Percentiles rank a stretch among this genome's conserved stretches.
Evolutionary conservation across 1,284 basidiomycete species (phyloP).

Genomic region (Melampsora americana): DNA sequence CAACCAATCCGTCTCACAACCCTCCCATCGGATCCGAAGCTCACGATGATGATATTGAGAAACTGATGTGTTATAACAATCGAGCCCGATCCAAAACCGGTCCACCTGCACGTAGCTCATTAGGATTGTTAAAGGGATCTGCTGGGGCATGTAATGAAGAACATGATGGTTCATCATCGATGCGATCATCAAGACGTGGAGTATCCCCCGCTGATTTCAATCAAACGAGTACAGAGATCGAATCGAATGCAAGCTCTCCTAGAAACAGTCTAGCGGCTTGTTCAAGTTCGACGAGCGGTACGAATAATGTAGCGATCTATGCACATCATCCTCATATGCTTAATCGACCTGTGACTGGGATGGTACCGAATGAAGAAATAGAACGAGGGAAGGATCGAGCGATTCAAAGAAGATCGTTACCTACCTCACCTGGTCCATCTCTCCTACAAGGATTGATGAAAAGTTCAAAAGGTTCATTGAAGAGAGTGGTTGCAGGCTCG

Average conservation of each 20-base stretch:
- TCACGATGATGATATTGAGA: too few species aligned
- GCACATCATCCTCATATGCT: slow-evolving; percentile 39
- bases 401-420: slow-evolving; percentile 35
- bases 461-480: slow-evolving; percentile 6
- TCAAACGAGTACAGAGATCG: neutral
- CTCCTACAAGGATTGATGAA: slow-evolving; percentile 8
- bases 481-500: neutral
- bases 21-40: too few species aligned
- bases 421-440: slow-evolving; percentile 31
- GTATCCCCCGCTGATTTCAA: neutral
- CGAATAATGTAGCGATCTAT: slow-evolving; percentile 15
- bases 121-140: too few species aligned
- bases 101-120: too few species aligned
- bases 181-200: neutral
- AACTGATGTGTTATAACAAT: too few species aligned
- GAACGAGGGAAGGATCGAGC: neutral
- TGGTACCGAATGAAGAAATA: neutral
- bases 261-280: neutral
- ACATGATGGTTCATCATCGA: neutral
- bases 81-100: too few species aligned
- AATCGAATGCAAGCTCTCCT: neutral
- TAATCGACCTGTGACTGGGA: slow-evolving; percentile 7
- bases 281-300: neutral
- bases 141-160: neutral
- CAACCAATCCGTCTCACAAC: too few species aligned